A percentile compares a stretch with the other conserved stretches of the same genome.
These are phyloP conservation scores for Nemania bipapillata DNA, from an alignment of 2,329 filamentous ascomycete genomes.

Conservation along the genomic window DNA sequence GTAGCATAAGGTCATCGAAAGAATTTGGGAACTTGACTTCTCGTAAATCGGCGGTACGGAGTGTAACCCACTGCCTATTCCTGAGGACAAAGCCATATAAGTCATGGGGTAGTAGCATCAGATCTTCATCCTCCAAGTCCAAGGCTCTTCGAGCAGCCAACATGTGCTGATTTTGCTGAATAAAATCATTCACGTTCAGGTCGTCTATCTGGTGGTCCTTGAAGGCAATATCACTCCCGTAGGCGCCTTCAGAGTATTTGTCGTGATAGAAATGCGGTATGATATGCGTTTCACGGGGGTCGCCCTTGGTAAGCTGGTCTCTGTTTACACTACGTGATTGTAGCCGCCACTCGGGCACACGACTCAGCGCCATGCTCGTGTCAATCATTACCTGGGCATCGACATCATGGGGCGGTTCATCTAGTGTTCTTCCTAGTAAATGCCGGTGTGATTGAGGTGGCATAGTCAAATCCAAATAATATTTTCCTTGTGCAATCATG, in stretches of 20 bases:
- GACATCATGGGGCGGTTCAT: constrained; percentile 24
- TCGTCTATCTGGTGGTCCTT: constrained; percentile 12
- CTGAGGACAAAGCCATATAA: constrained; percentile 23
- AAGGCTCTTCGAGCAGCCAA: background rate
- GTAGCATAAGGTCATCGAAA: constrained; percentile 28
- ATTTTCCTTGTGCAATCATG: constrained; percentile 14
- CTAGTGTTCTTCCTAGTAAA: constrained; percentile 12
- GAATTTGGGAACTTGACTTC: constrained; percentile 20
- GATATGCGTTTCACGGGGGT: constrained; percentile 10
- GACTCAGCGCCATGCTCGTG: constrained; percentile 18
- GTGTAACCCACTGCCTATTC: constrained; percentile 23
- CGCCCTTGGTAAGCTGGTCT: constrained; percentile 9
- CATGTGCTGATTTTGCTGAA: background rate
- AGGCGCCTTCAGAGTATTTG: background rate
- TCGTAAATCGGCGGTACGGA: constrained; percentile 9
- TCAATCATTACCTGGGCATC: constrained; percentile 26
- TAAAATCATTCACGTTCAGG: background rate
- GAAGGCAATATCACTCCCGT: constrained; percentile 16
- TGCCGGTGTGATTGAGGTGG: constrained; percentile 16
- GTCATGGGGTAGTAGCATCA: constrained; percentile 15
- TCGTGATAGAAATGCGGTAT: background rate
- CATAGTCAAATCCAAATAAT: constrained; percentile 13
- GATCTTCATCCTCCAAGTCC: constrained; percentile 14
- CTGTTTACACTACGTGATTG: background rate
- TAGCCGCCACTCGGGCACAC: constrained; percentile 9